Base-by-base conservation (phyloP, 2,329 filamentous ascomycete species). In the Trichoderma sp. region DNA sequence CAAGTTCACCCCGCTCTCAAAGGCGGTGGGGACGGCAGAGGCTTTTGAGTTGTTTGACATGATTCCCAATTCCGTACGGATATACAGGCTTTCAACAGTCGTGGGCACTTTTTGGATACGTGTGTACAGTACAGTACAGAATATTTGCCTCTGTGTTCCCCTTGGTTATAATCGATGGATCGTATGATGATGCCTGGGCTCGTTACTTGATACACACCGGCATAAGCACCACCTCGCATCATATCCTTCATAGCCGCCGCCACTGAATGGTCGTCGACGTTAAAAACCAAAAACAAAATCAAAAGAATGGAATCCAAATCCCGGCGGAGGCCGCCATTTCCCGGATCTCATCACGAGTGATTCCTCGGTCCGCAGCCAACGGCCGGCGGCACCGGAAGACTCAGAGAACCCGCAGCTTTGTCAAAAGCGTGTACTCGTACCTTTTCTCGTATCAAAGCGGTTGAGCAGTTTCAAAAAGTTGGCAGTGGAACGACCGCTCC, bases 311-410 rank as follows among this genome's bases (percentile, higher is more conserved):
- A 67, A 58, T 39, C 24, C 24, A n/a, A 43, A 39, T 39, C 53
- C 34, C 32, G 64, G 56, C 51, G 64, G 64, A 67, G 64, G 53
- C 64, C 64, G 64, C 64, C 64, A 67, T 67, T 67, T 58, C 6
- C 64, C 64, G 64, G 39, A 67, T 30, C 7, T 18, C 51, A n/a
- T 24, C 21, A 53, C 47, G 47, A 24, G 21, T 21, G 21, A 21
- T 21, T 60, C 30, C 28, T 60, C 57, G 57, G 57, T 57, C 24
- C 53, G 51, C 51, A n/a, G 18, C 64, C 12, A 9, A 53, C 64
- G 32, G 34, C 53, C 64, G 53, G 64, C 53, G 47, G 64, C 47
- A 66, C 51, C 63, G 47, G 63, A 12, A 24, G 3, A 21, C 14
- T 14, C 28, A 5, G 21, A 30, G 53, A 57, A 24, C 14, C 30